Percentiles rank a stretch among this genome's conserved stretches.
These are phyloP conservation scores for Torulaspora franciscae DNA, from an alignment of 805 yeast species.

Conservation along the genomic window DNA sequence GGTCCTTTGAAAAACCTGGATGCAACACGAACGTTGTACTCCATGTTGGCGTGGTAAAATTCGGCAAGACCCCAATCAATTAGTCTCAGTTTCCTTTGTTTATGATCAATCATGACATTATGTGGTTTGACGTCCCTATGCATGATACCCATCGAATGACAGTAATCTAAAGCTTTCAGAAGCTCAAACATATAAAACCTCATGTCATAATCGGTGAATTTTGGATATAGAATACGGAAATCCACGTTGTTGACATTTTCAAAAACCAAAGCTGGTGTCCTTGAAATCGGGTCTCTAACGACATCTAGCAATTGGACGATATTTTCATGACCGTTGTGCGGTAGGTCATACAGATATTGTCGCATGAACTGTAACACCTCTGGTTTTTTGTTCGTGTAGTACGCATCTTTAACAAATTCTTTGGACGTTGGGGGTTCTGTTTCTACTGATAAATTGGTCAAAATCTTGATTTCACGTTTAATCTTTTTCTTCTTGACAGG, in stretches of 20 bases:
- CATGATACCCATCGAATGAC: conserved; percentile 93
- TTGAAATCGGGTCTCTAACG: conserved; percentile 72
- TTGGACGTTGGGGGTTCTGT: conserved; percentile 28
- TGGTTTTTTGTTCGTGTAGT: conserved; percentile 30
- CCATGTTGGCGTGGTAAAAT: conserved; percentile 83
- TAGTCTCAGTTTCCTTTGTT: conserved; percentile 60
- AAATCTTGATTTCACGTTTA: conserved; percentile 79
- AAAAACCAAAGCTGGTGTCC: conserved; percentile 82
- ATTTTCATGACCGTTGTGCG: conserved; percentile 50
- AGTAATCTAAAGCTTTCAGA: conserved; percentile 77
- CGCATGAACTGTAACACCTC: conserved; percentile 26
- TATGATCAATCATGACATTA: conserved; percentile 90
- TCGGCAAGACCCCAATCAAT: conserved; percentile 98
- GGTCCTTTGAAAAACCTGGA: conserved; percentile 93
- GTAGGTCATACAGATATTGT: conserved; percentile 27
- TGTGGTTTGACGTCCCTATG: conserved; percentile 96
- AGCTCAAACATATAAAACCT: conserved; percentile 79
- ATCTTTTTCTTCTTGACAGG: conserved; percentile 92
- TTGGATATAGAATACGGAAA: conserved; percentile 75
- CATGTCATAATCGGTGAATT: conserved; percentile 67
- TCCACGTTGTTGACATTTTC: conserved; percentile 81
- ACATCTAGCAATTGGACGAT: conserved; percentile 72
- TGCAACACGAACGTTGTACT: conserved; percentile 90
- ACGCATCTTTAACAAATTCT: conserved; percentile 24
- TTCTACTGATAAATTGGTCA: conserved; percentile 63